Conservation (phyloP, 306 rosid genomes). For the Pterocarpus santalinus region DNA sequence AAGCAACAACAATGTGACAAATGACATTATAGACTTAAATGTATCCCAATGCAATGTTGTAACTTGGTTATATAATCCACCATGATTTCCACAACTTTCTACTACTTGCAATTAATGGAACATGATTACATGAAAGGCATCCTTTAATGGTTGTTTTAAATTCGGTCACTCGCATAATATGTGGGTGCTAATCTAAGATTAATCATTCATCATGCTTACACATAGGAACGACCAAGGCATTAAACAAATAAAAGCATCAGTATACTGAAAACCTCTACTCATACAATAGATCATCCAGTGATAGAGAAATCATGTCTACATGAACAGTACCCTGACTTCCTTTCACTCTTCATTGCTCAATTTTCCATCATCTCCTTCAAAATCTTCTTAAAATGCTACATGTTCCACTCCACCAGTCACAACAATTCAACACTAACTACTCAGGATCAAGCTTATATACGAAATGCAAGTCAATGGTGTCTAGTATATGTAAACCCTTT, state of each 20-base stretch:
- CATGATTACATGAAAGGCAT: background rate
- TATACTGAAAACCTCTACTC: background rate
- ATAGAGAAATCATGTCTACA: no score
- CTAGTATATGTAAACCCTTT: background rate
- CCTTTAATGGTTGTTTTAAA: background rate
- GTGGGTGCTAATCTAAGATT: background rate
- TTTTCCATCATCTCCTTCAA: background rate
- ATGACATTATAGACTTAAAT: background rate
- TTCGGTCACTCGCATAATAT: background rate
- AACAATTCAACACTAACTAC: slow-evolving; percentile 35
- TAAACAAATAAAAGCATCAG: background rate
- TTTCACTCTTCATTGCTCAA: background rate
- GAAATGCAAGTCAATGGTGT: slow-evolving; percentile 4
- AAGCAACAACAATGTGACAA: background rate
- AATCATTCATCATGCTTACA: background rate
- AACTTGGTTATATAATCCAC: background rate
- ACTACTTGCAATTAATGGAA: slow-evolving; percentile 9
- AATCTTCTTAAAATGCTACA: no score
- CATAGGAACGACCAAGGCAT: background rate
- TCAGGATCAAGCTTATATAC: background rate
- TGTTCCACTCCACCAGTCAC: background rate
- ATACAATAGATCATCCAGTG: no score
- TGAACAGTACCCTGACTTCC: background rate
- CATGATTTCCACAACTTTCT: background rate
- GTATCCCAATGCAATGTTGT: background rate